A percentile compares a stretch with the other conserved stretches of the same genome.
Evolutionary conservation across 208 protist genomes (phyloP).

Genomic region (Acanthamoeba divionensis): DNA sequence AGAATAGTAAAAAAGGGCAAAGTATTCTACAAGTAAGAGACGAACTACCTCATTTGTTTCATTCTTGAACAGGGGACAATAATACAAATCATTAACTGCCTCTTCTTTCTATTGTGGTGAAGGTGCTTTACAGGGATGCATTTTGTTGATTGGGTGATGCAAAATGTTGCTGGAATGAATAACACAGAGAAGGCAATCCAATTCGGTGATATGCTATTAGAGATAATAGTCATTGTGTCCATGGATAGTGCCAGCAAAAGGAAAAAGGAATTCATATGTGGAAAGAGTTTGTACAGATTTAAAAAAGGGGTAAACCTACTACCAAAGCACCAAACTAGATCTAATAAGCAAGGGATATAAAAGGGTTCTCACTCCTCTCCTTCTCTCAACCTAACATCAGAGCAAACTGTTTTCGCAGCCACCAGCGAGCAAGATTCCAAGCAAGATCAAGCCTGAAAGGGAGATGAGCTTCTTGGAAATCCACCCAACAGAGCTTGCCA

Average conservation of each 20-base stretch:
- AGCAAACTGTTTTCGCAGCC: too few relatives aligned
- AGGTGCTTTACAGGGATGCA: slow-evolving; percentile 21
- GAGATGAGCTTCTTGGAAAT: too few relatives aligned
- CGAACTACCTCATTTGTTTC: background rate
- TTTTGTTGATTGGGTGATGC: background rate
- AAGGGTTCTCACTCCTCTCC: background rate
- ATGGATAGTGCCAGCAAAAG: background rate
- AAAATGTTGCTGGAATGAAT: background rate
- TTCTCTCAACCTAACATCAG: background rate
- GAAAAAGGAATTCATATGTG: background rate
- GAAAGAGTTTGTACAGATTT: background rate
- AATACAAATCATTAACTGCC: background rate
- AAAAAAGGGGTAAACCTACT: background rate
- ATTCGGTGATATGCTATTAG: background rate
- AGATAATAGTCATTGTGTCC: background rate
- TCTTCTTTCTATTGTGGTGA: background rate
- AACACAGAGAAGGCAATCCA: background rate
- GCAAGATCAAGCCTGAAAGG: too few relatives aligned
- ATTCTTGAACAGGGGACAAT: too few relatives aligned
- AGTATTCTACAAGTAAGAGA: background rate
- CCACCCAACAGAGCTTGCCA: background rate
- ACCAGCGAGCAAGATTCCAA: too few relatives aligned
- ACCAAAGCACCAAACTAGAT: background rate
- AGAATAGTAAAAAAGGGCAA: background rate
- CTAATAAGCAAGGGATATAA: background rate